A percentile compares a stretch with the other conserved stretches of the same genome.
phyloP scores from a whole-genome alignment of 306 rosid species.

The Erythrophleum fordii region DNA sequence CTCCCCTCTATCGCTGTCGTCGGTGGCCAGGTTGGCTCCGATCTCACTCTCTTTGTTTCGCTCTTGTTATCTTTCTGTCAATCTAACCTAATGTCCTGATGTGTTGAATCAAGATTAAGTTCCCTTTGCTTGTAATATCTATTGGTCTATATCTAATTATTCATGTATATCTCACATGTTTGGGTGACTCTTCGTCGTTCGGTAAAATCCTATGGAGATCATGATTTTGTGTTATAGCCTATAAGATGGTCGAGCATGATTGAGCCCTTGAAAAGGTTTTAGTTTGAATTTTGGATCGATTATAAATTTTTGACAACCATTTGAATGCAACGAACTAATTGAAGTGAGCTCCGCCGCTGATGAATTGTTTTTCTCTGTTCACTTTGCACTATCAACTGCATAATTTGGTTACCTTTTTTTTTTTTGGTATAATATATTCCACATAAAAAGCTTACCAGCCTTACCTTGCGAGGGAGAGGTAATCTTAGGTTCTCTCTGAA shows the following conservation, averaged over 20 bases:
- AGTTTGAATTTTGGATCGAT: neutral
- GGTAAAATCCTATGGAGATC: neutral
- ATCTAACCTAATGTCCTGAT: neutral
- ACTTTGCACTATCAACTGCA: neutral
- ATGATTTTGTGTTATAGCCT: neutral
- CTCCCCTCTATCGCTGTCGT: slow-evolving; percentile 97
- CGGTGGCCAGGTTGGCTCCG: slow-evolving; percentile 86
- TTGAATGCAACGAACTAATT: neutral
- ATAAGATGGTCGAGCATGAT: neutral
- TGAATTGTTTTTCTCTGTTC: neutral
- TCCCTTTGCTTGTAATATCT: neutral
- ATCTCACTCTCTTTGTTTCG: slow-evolving; percentile 22
- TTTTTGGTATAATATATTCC: neutral
- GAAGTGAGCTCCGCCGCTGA: neutral
- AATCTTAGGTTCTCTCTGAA: neutral
- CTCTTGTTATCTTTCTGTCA: neutral
- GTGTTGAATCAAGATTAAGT: neutral
- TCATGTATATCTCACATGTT: neutral
- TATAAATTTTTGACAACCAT: neutral
- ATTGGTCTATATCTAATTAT: neutral
- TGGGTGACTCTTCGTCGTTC: neutral
- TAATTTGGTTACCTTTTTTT: neutral
- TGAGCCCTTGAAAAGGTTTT: neutral
- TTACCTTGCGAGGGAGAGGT: neutral
- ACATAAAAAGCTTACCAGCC: neutral